Evolutionary conservation across 768 basidiomycete genomes (phyloP).

Genomic region (Lentinula sp.): DNA sequence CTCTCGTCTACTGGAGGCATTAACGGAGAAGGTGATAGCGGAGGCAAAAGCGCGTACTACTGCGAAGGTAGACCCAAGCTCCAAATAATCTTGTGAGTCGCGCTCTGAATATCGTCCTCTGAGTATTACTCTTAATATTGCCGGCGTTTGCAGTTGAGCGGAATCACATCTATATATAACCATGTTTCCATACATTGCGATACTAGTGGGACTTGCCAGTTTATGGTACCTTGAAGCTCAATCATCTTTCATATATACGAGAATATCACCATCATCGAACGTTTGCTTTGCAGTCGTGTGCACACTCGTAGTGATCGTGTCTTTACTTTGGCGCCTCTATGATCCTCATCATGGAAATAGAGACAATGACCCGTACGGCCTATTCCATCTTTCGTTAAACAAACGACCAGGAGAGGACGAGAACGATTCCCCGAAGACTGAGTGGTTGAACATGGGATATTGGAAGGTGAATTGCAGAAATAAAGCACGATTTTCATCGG

Average conservation of each 20-base stretch:
- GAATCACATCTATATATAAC: too few relatives aligned
- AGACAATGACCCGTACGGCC: conserved; percentile 46
- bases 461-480: conserved; percentile 44
- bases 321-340: neutral
- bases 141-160: too few relatives aligned
- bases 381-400: conserved; percentile 54
- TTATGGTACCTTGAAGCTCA: neutral
- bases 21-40: conserved; percentile 14
- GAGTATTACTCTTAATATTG: too few relatives aligned
- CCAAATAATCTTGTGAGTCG: neutral
- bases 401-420: conserved; percentile 26
- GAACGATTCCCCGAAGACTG: conserved; percentile 34
- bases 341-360: neutral
- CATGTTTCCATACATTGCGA: neutral
- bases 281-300: neutral
- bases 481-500: neutral
- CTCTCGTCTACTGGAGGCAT: conserved; percentile 16
- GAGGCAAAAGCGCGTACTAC: conserved; percentile 8
- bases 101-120: neutral
- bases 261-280: neutral
- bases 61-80: neutral
- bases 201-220: neutral
- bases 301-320: neutral
- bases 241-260: neutral
- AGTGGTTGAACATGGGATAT: conserved; percentile 71